Conservation (phyloP, 1,284 basidiomycete species). For the Cronartium ribicola region DNA sequence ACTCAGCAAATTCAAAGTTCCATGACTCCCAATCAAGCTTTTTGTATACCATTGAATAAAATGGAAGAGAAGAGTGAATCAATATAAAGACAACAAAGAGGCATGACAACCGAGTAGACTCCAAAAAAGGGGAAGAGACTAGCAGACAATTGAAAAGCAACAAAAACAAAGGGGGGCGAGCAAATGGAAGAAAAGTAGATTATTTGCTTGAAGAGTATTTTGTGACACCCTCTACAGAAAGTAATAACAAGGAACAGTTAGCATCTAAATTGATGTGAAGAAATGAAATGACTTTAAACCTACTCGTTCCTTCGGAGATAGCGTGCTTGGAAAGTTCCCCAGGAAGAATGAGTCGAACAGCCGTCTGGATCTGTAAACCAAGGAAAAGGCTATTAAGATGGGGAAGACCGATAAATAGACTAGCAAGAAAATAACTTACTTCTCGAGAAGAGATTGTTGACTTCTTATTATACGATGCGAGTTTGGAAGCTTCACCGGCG, state of each 20-base stretch:
- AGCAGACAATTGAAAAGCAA: background rate
- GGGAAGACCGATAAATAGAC: background rate
- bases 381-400: background rate
- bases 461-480: conserved; percentile 73
- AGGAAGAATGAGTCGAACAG: conserved; percentile 80
- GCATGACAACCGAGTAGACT: background rate
- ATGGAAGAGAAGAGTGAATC: too few relatives aligned
- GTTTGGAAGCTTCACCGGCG: conserved; percentile 52
- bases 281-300: background rate
- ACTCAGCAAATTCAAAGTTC: too few relatives aligned
- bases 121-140: background rate
- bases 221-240: conserved; percentile 52
- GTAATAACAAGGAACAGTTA: background rate
- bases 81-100: background rate
- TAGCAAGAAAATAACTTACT: background rate
- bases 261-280: background rate
- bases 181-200: conserved; percentile 42
- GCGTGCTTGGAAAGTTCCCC: conserved; percentile 75
- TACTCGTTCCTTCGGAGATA: conserved; percentile 71
- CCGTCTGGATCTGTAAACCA: conserved; percentile 50
- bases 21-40: too few relatives aligned
- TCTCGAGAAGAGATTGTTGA: conserved; percentile 60
- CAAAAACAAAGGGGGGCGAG: conserved; percentile 1
- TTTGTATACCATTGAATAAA: too few relatives aligned
- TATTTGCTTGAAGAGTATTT: conserved; percentile 59